Conservation (phyloP, 768 basidiomycete species). For the Suillus subaureus region DNA sequence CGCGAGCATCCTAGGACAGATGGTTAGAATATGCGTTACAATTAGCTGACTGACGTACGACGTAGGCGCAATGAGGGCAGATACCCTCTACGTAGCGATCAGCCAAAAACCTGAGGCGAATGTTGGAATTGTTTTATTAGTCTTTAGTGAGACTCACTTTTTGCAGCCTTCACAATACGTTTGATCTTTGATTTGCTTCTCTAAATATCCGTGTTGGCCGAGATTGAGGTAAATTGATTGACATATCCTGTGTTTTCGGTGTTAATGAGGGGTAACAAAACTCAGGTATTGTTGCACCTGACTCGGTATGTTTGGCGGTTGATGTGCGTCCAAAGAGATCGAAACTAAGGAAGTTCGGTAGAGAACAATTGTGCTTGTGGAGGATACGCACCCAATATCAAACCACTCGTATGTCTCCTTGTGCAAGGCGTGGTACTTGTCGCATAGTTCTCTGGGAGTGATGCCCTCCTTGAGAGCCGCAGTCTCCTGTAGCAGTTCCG, state of each 20-base stretch:
- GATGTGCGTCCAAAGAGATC: slow-evolving; percentile 97
- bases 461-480: slow-evolving; percentile 90
- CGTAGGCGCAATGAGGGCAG: slow-evolving; percentile 90
- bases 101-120: slow-evolving; percentile 74
- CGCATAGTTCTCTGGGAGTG: slow-evolving; percentile 79
- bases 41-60: slow-evolving; percentile 45
- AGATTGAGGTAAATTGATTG: slow-evolving; percentile 90
- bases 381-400: slow-evolving; percentile 73
- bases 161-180: slow-evolving; percentile 93
- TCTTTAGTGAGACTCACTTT: slow-evolving; percentile 50
- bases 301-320: slow-evolving; percentile 88
- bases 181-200: slow-evolving; percentile 87
- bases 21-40: neutral
- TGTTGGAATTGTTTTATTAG: slow-evolving; percentile 7
- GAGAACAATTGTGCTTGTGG: neutral
- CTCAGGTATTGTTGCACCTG: slow-evolving; percentile 24
- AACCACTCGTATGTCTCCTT: slow-evolving; percentile 97
- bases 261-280: neutral
- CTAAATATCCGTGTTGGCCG: slow-evolving; percentile 72
- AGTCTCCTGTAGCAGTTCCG: slow-evolving; percentile 98
- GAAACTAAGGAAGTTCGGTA: slow-evolving; percentile 54
- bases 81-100: slow-evolving; percentile 98
- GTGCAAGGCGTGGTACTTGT: slow-evolving; percentile 89
- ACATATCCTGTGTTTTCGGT: slow-evolving; percentile 60
- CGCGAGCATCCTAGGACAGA: slow-evolving; percentile 79